Evolutionary conservation across 2,329 filamentous ascomycete genomes (phyloP).

Genomic region (Phaeosphaeriaceae sp.): DNA sequence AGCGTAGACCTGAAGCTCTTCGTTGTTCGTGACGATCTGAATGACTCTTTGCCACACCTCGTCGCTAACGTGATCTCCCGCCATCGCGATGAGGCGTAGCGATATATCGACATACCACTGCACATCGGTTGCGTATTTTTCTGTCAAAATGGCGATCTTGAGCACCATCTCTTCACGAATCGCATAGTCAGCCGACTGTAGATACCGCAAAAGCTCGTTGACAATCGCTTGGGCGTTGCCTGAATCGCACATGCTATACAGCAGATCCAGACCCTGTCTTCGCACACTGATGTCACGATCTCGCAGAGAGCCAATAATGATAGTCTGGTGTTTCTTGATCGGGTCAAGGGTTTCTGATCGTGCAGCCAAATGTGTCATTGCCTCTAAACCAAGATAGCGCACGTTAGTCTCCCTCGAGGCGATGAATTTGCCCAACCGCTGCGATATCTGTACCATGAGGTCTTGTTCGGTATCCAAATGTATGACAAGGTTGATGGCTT

Average conservation of each 20-base stretch:
- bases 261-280: constrained; percentile 89
- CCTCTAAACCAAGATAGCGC: constrained; percentile 91
- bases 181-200: constrained; percentile 96
- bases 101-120: constrained; percentile 99
- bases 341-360: constrained; percentile 92
- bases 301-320: constrained; percentile 91
- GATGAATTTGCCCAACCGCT: constrained; percentile 91
- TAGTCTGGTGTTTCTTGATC: constrained; percentile 96
- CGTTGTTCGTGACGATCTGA: constrained; percentile 98
- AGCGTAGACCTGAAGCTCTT: constrained; percentile 95
- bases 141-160: constrained; percentile 97
- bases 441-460: constrained; percentile 95
- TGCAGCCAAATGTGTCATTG: constrained; percentile 97
- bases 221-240: constrained; percentile 95
- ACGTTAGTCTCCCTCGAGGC: constrained; percentile 97
- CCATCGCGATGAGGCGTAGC: constrained; percentile 90
- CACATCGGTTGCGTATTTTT: constrained; percentile 97
- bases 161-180: constrained; percentile 99
- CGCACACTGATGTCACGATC: constrained; percentile 97
- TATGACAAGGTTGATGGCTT: constrained; percentile 98
- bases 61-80: constrained; percentile 97
- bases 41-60: constrained; percentile 99
- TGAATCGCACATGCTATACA: constrained; percentile 99
- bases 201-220: constrained; percentile 88
- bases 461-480: constrained; percentile 94